Conservation (phyloP, 1,284 basidiomycete species). For the Trichosporon ovoides region DNA sequence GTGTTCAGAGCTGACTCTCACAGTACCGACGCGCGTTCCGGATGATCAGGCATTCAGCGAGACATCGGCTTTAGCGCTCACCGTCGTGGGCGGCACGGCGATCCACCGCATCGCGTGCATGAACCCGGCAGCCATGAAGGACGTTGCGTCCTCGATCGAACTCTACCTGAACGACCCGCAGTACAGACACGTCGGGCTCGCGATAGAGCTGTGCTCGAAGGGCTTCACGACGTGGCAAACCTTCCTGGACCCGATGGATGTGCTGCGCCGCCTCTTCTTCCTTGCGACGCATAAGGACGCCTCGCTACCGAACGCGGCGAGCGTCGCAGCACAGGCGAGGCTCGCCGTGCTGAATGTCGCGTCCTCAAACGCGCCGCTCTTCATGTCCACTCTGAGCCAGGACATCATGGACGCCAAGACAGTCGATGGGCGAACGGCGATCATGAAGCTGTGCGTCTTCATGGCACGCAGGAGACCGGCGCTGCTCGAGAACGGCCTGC, state of each 20-base stretch:
- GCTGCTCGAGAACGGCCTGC: slow-evolving; percentile 78
- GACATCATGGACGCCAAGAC: slow-evolving; percentile 80
- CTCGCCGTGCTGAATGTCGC: slow-evolving; percentile 80
- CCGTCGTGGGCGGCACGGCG: slow-evolving; percentile 76
- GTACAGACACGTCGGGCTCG: slow-evolving; percentile 62
- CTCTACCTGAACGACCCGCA: slow-evolving; percentile 68
- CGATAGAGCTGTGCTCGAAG: slow-evolving; percentile 80
- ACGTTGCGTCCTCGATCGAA: slow-evolving; percentile 75
- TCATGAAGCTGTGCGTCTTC: slow-evolving; percentile 90
- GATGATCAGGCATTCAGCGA: slow-evolving; percentile 56
- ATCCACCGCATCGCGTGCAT: slow-evolving; percentile 73
- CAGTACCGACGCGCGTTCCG: slow-evolving; percentile 67
- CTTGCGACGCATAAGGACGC: slow-evolving; percentile 75
- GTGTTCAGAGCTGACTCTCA: slow-evolving; percentile 4
- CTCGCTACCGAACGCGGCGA: slow-evolving; percentile 23
- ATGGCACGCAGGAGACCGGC: slow-evolving; percentile 88
- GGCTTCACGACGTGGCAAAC: slow-evolving; percentile 93
- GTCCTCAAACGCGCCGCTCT: slow-evolving; percentile 75
- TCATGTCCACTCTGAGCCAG: slow-evolving; percentile 89
- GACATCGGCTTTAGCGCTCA: slow-evolving; percentile 60
- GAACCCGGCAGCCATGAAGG: slow-evolving; percentile 56
- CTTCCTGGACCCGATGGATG: slow-evolving; percentile 83
- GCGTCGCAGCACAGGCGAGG: slow-evolving; percentile 56
- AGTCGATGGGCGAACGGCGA: slow-evolving; percentile 73
- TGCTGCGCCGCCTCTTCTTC: slow-evolving; percentile 79